Percentiles rank a stretch among this genome's conserved stretches.
phyloP scores from a whole-genome alignment of 2,329 filamentous ascomycete genomes.

The Aspergillus pseudotamarii region DNA sequence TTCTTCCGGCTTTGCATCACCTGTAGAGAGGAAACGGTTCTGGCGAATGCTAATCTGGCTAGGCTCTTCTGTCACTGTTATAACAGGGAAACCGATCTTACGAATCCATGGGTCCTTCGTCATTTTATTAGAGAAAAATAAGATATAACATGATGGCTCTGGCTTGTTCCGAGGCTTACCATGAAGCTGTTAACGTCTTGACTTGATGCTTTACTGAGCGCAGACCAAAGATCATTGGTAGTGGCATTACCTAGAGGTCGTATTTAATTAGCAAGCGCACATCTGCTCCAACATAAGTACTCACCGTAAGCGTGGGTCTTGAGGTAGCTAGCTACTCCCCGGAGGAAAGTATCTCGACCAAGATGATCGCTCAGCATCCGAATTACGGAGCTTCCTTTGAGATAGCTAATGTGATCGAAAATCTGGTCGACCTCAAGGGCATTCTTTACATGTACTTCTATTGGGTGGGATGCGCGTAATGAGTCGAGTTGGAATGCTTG shows the following conservation, averaged over 20 bases:
- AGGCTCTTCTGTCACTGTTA: conserved; percentile 82
- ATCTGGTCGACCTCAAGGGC: conserved; percentile 97
- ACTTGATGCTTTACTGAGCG: conserved; percentile 82
- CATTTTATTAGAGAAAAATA: conserved; percentile 14
- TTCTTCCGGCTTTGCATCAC: conserved; percentile 87
- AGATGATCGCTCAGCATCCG: conserved; percentile 94
- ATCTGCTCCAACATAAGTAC: conserved; percentile 7
- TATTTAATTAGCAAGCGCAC: conserved; percentile 9
- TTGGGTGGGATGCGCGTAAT: conserved; percentile 88
- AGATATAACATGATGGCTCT: not conserved
- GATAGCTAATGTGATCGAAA: conserved; percentile 94
- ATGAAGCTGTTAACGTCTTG: conserved; percentile 86
- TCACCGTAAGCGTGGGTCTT: conserved; percentile 81
- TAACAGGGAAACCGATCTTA: conserved; percentile 90
- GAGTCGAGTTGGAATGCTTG: conserved; percentile 87
- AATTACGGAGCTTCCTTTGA: conserved; percentile 94
- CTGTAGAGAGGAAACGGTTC: conserved; percentile 85
- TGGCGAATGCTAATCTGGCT: conserved; percentile 83
- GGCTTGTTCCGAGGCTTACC: conserved; percentile 44
- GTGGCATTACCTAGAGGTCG: conserved; percentile 67
- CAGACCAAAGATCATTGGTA: conserved; percentile 87
- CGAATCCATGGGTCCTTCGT: conserved; percentile 79
- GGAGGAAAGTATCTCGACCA: conserved; percentile 83
- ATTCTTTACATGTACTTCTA: conserved; percentile 92
- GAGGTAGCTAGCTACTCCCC: conserved; percentile 87